Evolutionary conservation across 208 protist species (phyloP), one percentile per base, ranked within the genome.

Genomic region (Leishmania tropica): DNA sequence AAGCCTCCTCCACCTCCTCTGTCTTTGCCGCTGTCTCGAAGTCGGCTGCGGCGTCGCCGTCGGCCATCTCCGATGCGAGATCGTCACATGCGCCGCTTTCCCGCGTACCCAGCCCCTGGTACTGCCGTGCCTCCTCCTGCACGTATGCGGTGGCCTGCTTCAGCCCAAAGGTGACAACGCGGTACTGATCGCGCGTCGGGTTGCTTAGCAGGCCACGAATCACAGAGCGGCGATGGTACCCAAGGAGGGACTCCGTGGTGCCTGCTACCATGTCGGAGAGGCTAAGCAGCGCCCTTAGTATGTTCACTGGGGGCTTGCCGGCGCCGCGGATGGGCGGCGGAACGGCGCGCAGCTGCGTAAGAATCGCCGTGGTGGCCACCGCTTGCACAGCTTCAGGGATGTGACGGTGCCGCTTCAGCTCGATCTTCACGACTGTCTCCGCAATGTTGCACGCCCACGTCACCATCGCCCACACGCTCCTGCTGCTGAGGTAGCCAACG

Each of bases 121-220:
- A 87, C 60, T 78, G 83, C 35, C 75, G 82, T 8, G 91, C 88
- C 45, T 78, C 87, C 28, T 83, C 79, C 81, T 93, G 84, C 77
- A 95, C 78, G 75, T 94, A 90, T 51, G 91, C 48, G 40, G 85
- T 86, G n/a, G 87, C 90, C 83, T 96, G 93, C 84, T 93, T 93
- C 40, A 96, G 47, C 3, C 85, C 93, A 80, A 94, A 95, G 11
- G 89, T 81, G 56, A 92, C 73, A 37, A 84, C 82, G 51, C 93
- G 89, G 74, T 91, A 93, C 80, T 92, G 87, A 31, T 90, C 89
- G 7, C 89, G 85, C 6, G 88, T 87, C 24, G 92, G 85, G 62
- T 85, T 75, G n/a, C 68, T 37, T 2, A 97, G 79, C 48, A 94
- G 68, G 10, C 88, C 92, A 0, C 83, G 81, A 48, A 95, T 56